These are phyloP conservation scores for Panicum virgatum DNA, from an alignment of 202 grass and related monocot genomes.

Conservation along the genomic window DNA sequence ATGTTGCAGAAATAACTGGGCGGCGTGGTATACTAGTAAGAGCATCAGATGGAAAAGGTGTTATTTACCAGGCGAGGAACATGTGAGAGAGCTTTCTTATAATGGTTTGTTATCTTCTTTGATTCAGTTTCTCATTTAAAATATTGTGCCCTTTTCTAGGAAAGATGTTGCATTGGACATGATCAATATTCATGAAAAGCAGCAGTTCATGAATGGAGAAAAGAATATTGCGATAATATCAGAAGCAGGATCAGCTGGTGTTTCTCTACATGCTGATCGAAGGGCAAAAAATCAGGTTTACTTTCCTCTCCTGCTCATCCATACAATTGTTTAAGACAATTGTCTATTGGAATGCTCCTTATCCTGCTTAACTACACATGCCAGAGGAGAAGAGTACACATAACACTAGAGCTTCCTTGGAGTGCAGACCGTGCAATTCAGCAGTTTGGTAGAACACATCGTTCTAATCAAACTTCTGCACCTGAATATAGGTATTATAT, in stretches of 20 bases:
- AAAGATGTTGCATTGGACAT: conserved; percentile 98
- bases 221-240: conserved; percentile 95
- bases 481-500: conserved; percentile 86
- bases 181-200: conserved; percentile 99
- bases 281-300: conserved; percentile 79
- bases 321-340: neutral
- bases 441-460: conserved; percentile 97
- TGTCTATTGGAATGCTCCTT: conserved; percentile 26
- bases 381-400: conserved; percentile 93
- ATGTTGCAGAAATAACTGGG: conserved; percentile 98
- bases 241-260: conserved; percentile 94
- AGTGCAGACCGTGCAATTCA: conserved; percentile 99
- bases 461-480: conserved; percentile 97
- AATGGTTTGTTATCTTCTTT: conserved; percentile 33
- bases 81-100: conserved; percentile 65
- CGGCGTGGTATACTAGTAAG: conserved; percentile 90
- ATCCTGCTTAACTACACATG: conserved; percentile 34
- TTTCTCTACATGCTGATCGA: conserved; percentile 94
- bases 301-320: conserved; percentile 15
- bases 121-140: conserved; percentile 36
- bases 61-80: conserved; percentile 86
- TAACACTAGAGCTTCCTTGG: conserved; percentile 99
- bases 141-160: conserved; percentile 43
- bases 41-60: conserved; percentile 79
- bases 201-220: conserved; percentile 92